Base-by-base conservation (phyloP, 1,284 basidiomycete species). In the Phaffia rhodozyma region DNA sequence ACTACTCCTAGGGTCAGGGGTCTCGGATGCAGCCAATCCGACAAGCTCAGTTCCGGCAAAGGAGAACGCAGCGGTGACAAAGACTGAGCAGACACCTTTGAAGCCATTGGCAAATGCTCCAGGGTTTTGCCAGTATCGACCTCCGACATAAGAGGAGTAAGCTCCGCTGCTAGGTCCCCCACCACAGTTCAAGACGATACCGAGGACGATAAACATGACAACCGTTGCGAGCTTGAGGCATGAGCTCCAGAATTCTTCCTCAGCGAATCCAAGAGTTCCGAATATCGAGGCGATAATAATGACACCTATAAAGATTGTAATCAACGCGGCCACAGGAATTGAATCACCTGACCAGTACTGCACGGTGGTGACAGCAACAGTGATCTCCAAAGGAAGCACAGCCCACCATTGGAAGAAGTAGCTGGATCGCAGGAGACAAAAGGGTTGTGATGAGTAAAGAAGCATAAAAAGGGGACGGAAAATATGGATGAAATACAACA, bases 21-120 rank as follows among this genome's bases (percentile, higher is more conserved):
- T 79, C 70, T 90, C 88, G 47, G 84, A 86, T 48, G 88, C 88
- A 62, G 89, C 80, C 75, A 91, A 84, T 48, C 88, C 89, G 52
- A 92, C 86, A 67, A 92, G 86, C 74, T 93, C 91, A 11, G 89
- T 90, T 58, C 84, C 82, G 67, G 84, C 83, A 78, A 85, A 91
- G 16, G 85, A 86, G 79, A 92, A 92, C 1, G 87, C 87, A 11
- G 89, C 88, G 52, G 70, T 72, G 55, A 68, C 68, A 51, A 69
- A 69, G 27, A 68, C 68, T 6, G 62, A 30, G 48, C 50, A 64
- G 53, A 61, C 58, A 34, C 76, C 77, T 66, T 77, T 77, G 76
- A 78, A 78, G 1, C 77, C 77, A 66, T 78, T 77, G 5, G 75
- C 72, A 57, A 77, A 74, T 0, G 74, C 73, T 29, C 76, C 77